Base-by-base conservation (phyloP, 148 eudicot genomes). In the Rhododendron vialii region DNA sequence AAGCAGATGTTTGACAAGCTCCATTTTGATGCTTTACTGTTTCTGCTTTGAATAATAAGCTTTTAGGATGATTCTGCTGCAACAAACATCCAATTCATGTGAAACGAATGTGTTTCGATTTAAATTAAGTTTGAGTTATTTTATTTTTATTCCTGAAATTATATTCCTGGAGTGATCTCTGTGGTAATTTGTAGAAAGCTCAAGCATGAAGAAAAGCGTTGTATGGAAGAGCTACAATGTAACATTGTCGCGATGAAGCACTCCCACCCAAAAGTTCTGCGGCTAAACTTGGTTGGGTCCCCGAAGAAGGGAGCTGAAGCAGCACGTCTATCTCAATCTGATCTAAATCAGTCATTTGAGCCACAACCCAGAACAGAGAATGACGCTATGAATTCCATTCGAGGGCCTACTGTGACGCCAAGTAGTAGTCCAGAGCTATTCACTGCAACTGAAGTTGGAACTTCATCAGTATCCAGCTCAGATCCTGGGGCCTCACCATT, bases 211-310 rank as follows among this genome's bases (percentile, higher is more conserved):
- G 93, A 91, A 85, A 98, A 98, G 74, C 93, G 90, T 13, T 98
- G 99, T 88, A 92, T 94, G 96, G 98, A 94, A 71, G 98, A 98
- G 84, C 92, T 98, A 7, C 96, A 95, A 41, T 98, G 99, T 92
- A 98, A 98, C 89, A 94, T 98, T 86, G 99, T 93, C 55, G 88
- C 84, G 36, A 94, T 98, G 96, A 98, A 93, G 80, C 91, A 91
- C 38, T 91, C 95, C 81, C 96, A 95, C 43, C 91, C 98, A 0
- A 97, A 97, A 87, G 95, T 97, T 84, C 92, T 94, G 57, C 89
- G 96, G 38, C 89, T 95, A 69, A 94, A 95, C 84, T 87, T 98
- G 53, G 93, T 93, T 71, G 96, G 96, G 51, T 93, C 98, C 26
- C 91, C 93, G 17, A 88, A 89, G 74, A 94, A 87, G 84, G 94